phyloP scores from a whole-genome alignment of 805 yeast genomes.

The Candida fluviatilis region DNA sequence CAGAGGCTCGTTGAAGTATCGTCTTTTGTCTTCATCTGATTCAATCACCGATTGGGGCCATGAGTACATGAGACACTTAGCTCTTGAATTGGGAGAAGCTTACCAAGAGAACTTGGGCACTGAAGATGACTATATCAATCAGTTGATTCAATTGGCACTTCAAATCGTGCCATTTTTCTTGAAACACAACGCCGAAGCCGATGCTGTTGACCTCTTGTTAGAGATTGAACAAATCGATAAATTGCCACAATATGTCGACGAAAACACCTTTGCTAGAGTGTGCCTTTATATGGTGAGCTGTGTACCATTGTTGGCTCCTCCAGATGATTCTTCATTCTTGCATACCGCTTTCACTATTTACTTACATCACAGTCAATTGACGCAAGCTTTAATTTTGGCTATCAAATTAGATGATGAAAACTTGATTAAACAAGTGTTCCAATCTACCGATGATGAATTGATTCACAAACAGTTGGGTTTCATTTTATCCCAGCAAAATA shows the following conservation, averaged over 20 bases:
- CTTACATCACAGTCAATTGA: constrained; percentile 68
- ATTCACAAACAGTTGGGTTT: constrained; percentile 89
- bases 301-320: constrained; percentile 94
- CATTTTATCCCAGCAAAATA: constrained; percentile 81
- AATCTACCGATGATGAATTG: constrained; percentile 67
- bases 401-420: constrained; percentile 81
- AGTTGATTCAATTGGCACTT: constrained; percentile 62
- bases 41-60: constrained; percentile 92
- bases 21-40: constrained; percentile 52
- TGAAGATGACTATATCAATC: constrained; percentile 30
- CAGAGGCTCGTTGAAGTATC: constrained; percentile 74
- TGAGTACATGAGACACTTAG: constrained; percentile 93
- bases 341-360: constrained; percentile 87
- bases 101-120: constrained; percentile 49
- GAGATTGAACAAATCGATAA: constrained; percentile 87
- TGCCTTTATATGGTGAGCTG: constrained; percentile 94
- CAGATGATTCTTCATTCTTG: constrained; percentile 82
- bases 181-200: constrained; percentile 96
- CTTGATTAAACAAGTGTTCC: constrained; percentile 74
- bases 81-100: constrained; percentile 90
- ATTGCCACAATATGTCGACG: constrained; percentile 80
- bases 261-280: constrained; percentile 78
- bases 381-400: constrained; percentile 89
- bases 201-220: constrained; percentile 88
- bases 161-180: constrained; percentile 85